A percentile compares a stretch with the other conserved stretches of the same genome.
These are phyloP conservation scores for Blastobotrys proliferans DNA, from an alignment of 1,139 yeast species.

Conservation along the genomic window DNA sequence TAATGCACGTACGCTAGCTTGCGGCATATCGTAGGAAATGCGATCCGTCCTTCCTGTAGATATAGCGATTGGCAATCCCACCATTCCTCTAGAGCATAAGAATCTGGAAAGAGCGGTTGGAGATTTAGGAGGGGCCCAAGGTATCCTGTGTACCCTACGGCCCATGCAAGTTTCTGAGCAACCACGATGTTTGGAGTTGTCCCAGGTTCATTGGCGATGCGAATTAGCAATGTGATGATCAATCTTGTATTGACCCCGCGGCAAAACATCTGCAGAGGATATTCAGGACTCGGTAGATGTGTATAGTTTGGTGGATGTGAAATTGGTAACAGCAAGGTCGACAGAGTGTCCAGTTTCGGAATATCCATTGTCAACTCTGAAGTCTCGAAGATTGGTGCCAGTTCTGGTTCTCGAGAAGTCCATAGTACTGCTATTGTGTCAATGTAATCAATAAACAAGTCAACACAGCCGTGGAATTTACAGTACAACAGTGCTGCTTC, in stretches of 20 bases:
- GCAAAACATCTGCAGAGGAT: conserved; percentile 5
- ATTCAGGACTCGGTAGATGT: background rate
- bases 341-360: conserved; percentile 6
- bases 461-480: conserved; percentile 6
- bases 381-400: conserved; percentile 11
- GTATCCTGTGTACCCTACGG: conserved; percentile 7
- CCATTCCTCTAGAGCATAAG: conserved; percentile 10
- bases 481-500: conserved; percentile 10
- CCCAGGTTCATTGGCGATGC: background rate
- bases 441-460: conserved; percentile 8
- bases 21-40: conserved; percentile 5
- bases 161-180: conserved; percentile 8
- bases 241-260: conserved; percentile 11
- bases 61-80: conserved; percentile 6
- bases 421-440: conserved; percentile 11
- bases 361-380: conserved; percentile 6
- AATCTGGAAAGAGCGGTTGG: conserved; percentile 6
- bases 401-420: conserved; percentile 1
- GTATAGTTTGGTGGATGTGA: background rate
- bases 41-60: conserved; percentile 1
- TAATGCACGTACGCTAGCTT: conserved; percentile 3
- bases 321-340: conserved; percentile 9
- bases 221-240: conserved; percentile 1
- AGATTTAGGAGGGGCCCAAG: conserved; percentile 6
- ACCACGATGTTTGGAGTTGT: conserved; percentile 2